These are phyloP conservation scores for Acrasis kona DNA, from an alignment of 78 protist genomes.

Conservation along the genomic window DNA sequence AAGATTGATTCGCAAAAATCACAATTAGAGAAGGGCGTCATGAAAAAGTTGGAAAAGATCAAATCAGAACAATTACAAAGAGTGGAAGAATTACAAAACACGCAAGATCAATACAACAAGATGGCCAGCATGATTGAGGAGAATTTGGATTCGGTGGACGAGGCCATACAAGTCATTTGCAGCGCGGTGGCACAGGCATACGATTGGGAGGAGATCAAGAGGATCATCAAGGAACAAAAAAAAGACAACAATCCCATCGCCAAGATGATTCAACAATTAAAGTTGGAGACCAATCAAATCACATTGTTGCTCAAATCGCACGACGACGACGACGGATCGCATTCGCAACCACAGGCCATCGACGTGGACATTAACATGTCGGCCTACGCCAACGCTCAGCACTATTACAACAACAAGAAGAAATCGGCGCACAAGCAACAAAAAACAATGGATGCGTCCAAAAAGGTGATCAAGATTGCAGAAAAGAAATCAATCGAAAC, in stretches of 20 bases:
- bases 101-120: conserved; percentile 22
- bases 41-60: conserved; percentile 61
- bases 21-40: neutral
- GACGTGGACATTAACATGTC: conserved; percentile 62
- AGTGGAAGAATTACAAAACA: conserved; percentile 36
- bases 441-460: conserved; percentile 61
- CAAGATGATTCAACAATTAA: conserved; percentile 38
- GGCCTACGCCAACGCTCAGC: conserved; percentile 81
- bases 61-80: conserved; percentile 52
- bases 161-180: conserved; percentile 44
- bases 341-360: conserved; percentile 14
- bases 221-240: conserved; percentile 2
- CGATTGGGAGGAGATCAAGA: conserved; percentile 68
- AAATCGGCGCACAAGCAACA: conserved; percentile 46
- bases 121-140: conserved; percentile 47
- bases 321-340: conserved; percentile 21
- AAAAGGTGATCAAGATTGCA: conserved; percentile 51
- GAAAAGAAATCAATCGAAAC: conserved; percentile 22
- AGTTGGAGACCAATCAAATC: conserved; percentile 37
- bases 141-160: conserved; percentile 49
- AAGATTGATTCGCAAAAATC: conserved; percentile 45
- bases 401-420: conserved; percentile 52
- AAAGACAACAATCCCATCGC: conserved; percentile 55
- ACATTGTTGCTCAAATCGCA: conserved; percentile 7
- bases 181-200: conserved; percentile 38